phyloP scores from a whole-genome alignment of 2,329 filamentous ascomycete genomes.

The Trichoderma asperellum region DNA sequence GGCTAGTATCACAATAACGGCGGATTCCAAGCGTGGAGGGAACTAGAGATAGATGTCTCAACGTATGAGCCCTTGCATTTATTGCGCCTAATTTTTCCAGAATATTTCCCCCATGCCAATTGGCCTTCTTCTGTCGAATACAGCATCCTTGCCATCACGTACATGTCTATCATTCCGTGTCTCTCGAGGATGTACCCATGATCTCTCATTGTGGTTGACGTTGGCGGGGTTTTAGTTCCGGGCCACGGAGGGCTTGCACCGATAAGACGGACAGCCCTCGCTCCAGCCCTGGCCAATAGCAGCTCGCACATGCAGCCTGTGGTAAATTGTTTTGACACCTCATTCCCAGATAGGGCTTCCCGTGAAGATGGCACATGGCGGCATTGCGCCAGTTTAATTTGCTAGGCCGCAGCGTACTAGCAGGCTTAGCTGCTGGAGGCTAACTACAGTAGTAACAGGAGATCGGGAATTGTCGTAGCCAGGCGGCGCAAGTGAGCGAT shows the following conservation, averaged over 20 bases:
- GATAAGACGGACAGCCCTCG: conserved; percentile 29
- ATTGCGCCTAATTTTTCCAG: not conserved
- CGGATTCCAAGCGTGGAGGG: too few relatives aligned
- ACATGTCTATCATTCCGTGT: conserved; percentile 3
- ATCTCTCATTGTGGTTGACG: conserved; percentile 13
- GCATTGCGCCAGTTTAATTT: conserved; percentile 16
- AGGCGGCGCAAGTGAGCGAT: not conserved
- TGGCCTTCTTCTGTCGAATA: not conserved
- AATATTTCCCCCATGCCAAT: not conserved
- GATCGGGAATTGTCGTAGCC: not conserved
- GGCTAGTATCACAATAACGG: not conserved
- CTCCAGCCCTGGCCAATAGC: conserved; percentile 37
- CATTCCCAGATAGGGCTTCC: conserved; percentile 1
- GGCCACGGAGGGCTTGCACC: conserved; percentile 26
- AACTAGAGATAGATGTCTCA: accelerated
- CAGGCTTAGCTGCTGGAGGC: not conserved
- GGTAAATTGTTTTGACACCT: conserved; percentile 30
- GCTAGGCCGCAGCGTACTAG: not conserved
- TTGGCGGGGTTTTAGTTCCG: conserved; percentile 28
- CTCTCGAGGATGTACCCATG: not conserved
- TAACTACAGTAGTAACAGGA: not conserved
- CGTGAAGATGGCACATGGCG: conserved; percentile 20
- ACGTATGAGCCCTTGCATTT: not conserved
- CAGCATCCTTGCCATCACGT: not conserved
- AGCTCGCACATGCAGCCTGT: conserved; percentile 33